Evolutionary conservation across 495 filamentous ascomycete species (phyloP).

Genomic region (Xylaria venustula): DNA sequence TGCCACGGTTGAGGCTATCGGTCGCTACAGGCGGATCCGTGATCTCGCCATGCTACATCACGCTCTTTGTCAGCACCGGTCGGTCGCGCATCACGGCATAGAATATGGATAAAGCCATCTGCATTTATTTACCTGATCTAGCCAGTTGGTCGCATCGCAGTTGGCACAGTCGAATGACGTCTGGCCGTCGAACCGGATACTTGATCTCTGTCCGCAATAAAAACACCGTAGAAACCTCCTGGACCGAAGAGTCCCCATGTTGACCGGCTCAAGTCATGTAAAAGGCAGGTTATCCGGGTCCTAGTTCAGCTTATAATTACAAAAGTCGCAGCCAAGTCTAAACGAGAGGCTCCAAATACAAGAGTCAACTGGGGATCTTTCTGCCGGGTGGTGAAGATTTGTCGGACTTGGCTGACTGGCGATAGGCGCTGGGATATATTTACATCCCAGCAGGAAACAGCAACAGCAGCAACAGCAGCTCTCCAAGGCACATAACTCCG

Average conservation of each 20-base stretch:
- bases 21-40: slow-evolving; percentile 75
- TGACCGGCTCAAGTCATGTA: slow-evolving; percentile 4
- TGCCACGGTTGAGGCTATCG: slow-evolving; percentile 29
- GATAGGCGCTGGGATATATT: too few relatives aligned
- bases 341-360: too few relatives aligned
- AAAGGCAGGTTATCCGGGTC: neutral
- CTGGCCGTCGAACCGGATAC: slow-evolving; percentile 49
- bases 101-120: neutral
- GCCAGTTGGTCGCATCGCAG: slow-evolving; percentile 80
- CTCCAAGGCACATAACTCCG: too few relatives aligned
- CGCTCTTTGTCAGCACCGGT: too few relatives aligned
- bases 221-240: slow-evolving; percentile 61
- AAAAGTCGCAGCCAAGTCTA: neutral
- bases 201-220: slow-evolving; percentile 68
- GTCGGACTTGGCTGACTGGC: neutral
- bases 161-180: slow-evolving; percentile 65
- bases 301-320: neutral
- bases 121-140: slow-evolving; percentile 58
- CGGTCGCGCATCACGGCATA: neutral
- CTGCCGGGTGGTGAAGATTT: neutral
- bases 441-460: too few relatives aligned
- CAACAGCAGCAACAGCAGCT: too few relatives aligned
- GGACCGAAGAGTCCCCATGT: slow-evolving; percentile 36
- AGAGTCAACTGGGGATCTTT: too few relatives aligned
- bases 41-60: slow-evolving; percentile 70